A percentile compares a stretch with the other conserved stretches of the same genome.
Conservation (phyloP, 352 stramenopile genomes). For the Lagenidium giganteum region DNA sequence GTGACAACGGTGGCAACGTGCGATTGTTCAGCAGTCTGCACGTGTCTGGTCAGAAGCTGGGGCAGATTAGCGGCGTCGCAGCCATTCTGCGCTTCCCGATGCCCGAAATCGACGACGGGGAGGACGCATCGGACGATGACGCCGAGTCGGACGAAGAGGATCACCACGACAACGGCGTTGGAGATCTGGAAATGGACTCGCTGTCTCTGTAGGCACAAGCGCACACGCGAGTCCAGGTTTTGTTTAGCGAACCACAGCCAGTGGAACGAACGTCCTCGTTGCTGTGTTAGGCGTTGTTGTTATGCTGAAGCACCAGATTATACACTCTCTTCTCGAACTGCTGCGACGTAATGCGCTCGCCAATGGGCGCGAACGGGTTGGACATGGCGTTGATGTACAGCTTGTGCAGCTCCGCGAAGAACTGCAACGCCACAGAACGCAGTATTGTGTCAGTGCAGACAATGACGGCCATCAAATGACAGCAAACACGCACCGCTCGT, state of each 20-base stretch:
- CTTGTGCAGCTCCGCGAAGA: constrained; percentile 80
- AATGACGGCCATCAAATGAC: neutral
- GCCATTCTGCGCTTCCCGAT: constrained; percentile 96
- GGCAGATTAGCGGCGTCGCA: constrained; percentile 93
- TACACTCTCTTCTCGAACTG: constrained; percentile 79
- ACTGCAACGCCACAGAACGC: constrained; percentile 40
- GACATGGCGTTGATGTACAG: constrained; percentile 86
- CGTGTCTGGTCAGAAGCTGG: constrained; percentile 93
- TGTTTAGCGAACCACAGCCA: too few species aligned
- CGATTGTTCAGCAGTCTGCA: constrained; percentile 95
- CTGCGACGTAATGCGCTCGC: constrained; percentile 74
- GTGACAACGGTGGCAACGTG: constrained; percentile 88
- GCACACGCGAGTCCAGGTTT: neutral
- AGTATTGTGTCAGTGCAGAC: neutral
- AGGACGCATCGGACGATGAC: constrained; percentile 54
- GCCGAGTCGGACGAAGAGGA: constrained; percentile 30
- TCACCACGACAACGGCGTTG: constrained; percentile 35
- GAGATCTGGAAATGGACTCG: constrained; percentile 60
- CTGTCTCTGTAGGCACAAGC: constrained; percentile 44
- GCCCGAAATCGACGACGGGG: constrained; percentile 93
- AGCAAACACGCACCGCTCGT: constrained; percentile 36
- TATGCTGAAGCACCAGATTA: constrained; percentile 73
- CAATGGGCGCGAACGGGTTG: constrained; percentile 81
- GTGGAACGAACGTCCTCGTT: too few species aligned
- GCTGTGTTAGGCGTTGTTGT: constrained; percentile 17